Base-by-base conservation (phyloP, 208 protist genomes). In the Crithidia expoeki region DNA sequence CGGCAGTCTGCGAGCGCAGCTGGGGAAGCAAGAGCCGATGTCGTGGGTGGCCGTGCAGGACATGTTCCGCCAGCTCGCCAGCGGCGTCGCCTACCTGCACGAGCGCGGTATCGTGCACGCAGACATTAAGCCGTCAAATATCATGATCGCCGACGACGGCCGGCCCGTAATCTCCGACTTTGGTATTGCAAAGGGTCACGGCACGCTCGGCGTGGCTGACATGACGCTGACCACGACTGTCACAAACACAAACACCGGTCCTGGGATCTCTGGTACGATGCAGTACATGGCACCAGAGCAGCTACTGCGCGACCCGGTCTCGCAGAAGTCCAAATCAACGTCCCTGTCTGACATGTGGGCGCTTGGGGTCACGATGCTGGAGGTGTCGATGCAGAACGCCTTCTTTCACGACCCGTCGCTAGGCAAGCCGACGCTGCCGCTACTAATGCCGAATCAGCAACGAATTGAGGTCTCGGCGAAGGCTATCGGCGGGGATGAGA, bases 81-180 rank as follows among this genome's bases (percentile, higher is more conserved):
- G 62, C 42, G 89, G 83, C 36, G 58, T 94, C 57, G 75, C 82
- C 33, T 92, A 92, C 58, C 62, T 94, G 47, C 89, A 94, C 67
- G 79, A 89, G 66, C 85, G 79, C 55, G 89, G 89, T 62, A 85
- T 92, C 64, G 82, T 90, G 19, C 89, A 94, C 76, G 79, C 61
- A 0, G 86, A 94, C 74, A 74, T 94, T 19, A 92, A 92, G 72
- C 89, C 89, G 16, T 84, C 77, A 2, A 94, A 94, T 61, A 79
- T 94, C n/a, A 80, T 94, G 46, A 58, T 94, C 30, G 76, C 81
- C 32, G 73, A 68, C 30, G 83, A 94, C 34, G 74, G 84, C n/a
- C 72, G 79, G 25, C 80, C 88, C 2, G 80, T 89, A 21, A 74
- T 97, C 47, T 73, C 86, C 9, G 93, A 97, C 70, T 96, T 97